These are phyloP conservation scores for Holtermanniella nyarrowii DNA, from an alignment of 768 basidiomycete genomes.

Conservation along the genomic window DNA sequence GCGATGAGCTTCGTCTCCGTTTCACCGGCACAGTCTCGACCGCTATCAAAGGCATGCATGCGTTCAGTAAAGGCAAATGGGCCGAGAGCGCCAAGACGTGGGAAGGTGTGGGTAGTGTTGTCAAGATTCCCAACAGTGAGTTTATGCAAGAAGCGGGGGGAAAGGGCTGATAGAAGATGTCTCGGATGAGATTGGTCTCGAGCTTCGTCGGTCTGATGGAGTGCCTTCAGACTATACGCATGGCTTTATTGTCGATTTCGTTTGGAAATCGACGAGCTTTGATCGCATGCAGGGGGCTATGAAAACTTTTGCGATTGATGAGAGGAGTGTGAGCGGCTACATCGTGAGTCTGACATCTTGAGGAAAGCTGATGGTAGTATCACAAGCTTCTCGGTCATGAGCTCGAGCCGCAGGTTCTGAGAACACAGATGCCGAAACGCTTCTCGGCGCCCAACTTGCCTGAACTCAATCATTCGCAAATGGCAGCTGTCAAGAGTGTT, in stretches of 20 bases:
- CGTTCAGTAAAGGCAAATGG: conserved; percentile 17
- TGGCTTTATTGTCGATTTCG: conserved; percentile 95
- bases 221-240: conserved; percentile 90
- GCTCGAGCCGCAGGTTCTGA: conserved; percentile 73
- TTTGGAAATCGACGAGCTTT: conserved; percentile 99
- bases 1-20: conserved; percentile 83
- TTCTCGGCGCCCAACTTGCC: conserved; percentile 96
- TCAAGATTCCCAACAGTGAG: conserved; percentile 98
- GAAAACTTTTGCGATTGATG: conserved; percentile 99
- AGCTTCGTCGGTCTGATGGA: conserved; percentile 78
- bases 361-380: conserved; percentile 49
- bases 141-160: conserved; percentile 4
- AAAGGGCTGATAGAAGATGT: conserved; percentile 54
- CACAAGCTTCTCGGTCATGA: conserved; percentile 98
- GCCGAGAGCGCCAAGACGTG: conserved; percentile 57
- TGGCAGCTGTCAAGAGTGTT: conserved; percentile 99
- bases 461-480: conserved; percentile 97
- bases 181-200: conserved; percentile 93
- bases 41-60: conserved; percentile 31
- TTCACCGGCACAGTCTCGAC: conserved; percentile 63
- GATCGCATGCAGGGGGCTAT: conserved; percentile 98
- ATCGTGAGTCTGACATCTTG: conserved; percentile 81
- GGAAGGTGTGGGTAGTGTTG: conserved; percentile 96
- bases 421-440: conserved; percentile 78
- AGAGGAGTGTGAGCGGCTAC: conserved; percentile 97